These are phyloP conservation scores for Pseudovirgaria hyperparasitica DNA, from an alignment of 2,329 filamentous ascomycete genomes.

Conservation along the genomic window DNA sequence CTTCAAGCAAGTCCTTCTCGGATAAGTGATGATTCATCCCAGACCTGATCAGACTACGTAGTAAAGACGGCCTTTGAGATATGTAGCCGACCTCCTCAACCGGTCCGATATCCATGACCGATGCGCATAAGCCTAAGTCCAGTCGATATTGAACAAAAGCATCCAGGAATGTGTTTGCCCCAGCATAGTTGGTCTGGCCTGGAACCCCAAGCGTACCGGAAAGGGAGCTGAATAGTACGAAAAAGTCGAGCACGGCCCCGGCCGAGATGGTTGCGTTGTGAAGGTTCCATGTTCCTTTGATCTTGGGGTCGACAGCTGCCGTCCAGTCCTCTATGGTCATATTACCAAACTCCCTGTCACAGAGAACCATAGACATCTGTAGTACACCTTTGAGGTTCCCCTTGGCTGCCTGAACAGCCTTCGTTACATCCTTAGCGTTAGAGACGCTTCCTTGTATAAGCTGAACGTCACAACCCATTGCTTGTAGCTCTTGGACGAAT, in stretches of 20 bases:
- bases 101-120: slow-evolving; percentile 40
- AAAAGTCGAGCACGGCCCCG: slow-evolving; percentile 11
- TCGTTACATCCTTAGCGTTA: neutral
- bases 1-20: too few relatives aligned
- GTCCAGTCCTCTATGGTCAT: slow-evolving; percentile 9
- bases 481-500: slow-evolving; percentile 6
- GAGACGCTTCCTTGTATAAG: slow-evolving; percentile 2
- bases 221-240: slow-evolving; percentile 17
- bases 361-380: slow-evolving; percentile 6
- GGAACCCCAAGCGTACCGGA: slow-evolving; percentile 12
- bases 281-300: slow-evolving; percentile 13
- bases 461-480: slow-evolving; percentile 5
- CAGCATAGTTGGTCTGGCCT: slow-evolving; percentile 34
- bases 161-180: slow-evolving; percentile 27
- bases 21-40: too few relatives aligned
- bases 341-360: slow-evolving; percentile 6
- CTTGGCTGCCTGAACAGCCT: neutral
- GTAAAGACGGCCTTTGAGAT: slow-evolving; percentile 4
- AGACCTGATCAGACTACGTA: too few relatives aligned
- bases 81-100: slow-evolving; percentile 32
- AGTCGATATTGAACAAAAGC: slow-evolving; percentile 11
- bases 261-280: slow-evolving; percentile 7
- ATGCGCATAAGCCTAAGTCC: slow-evolving; percentile 20
- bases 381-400: slow-evolving; percentile 2
- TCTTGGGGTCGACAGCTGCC: slow-evolving; percentile 7